Conservation (phyloP, 331 rosid genomes). For the Acacia pycnantha region DNA sequence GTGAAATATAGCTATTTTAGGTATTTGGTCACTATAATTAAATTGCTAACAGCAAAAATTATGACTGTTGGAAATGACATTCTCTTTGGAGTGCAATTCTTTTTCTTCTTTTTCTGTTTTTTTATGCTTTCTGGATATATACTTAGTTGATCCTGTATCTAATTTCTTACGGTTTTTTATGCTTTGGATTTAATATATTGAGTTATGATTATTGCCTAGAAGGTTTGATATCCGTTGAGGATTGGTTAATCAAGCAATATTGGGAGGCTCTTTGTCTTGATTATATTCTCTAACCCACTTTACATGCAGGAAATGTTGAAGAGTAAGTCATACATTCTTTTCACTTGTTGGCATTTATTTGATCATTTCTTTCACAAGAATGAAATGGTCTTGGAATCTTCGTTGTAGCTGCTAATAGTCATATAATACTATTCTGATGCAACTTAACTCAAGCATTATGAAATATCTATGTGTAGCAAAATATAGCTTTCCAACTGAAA, state of each 20-base stretch:
- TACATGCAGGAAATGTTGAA: no score
- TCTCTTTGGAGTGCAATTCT: background rate
- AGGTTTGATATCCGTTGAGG: no score
- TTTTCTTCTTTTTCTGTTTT: no score
- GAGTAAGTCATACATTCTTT: slow-evolving; percentile 49
- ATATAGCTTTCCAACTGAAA: background rate
- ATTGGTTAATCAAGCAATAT: no score
- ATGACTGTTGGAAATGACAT: background rate
- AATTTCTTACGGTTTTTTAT: background rate
- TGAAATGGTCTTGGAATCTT: background rate
- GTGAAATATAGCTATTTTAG: background rate
- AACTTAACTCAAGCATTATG: no score
- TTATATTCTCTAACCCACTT: no score
- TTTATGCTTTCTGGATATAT: background rate
- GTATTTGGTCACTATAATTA: no score
- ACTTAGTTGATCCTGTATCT: background rate
- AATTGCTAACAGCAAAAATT: background rate
- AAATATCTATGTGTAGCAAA: no score
- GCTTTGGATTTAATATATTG: no score
- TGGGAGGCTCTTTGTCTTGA: no score
- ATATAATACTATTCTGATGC: no score
- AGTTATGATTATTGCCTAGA: no score
- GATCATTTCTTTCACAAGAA: background rate
- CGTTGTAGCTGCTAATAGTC: background rate
- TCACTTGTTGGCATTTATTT: background rate